Base-by-base conservation (phyloP, 2,329 filamentous ascomycete genomes). In the Corynespora cassiicola region DNA sequence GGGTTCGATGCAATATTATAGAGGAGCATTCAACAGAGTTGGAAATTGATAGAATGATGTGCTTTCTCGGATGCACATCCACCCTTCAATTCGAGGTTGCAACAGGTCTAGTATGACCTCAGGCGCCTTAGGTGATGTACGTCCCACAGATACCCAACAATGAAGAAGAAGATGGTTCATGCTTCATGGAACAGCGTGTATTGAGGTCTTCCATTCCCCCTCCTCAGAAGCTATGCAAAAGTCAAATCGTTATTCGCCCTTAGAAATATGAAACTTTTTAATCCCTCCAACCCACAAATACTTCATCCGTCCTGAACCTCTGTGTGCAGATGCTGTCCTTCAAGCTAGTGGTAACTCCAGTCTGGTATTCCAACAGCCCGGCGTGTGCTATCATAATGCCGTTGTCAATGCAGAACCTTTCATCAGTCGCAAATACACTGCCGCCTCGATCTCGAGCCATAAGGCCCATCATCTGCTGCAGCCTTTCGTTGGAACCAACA, bases 371-470 rank as follows among this genome's bases (percentile, higher is more conserved):
- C 58, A 96, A 67, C 56, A 99, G 71, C 2, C 94, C 94, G 2
- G 94, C 94, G 68, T 99, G 92, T 1, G 94, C 94, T 73, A 99
- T 99, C 94, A 99, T 99, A 64, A 99, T 97, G 31, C 94, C 94
- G 60, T 99, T 99, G 70, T 99, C 94, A 56, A 99, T 99, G 67
- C 94, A 99, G 68, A 96, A 99, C 29, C 94, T 79, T 75, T 99
- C 94, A 66, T 99, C 94, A 0, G 92, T 97, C 16, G 94, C 91
- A 71, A 88, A 96, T 3, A 97, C 89, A 58, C 84, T 91, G 4
- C 94, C 94, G 36, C 90, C 89, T 23, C 94, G 77, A 67, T 96
- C 91, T 28, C 76, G 77, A 11, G 91, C 92, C 94, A 99, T 99
- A 30, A 87, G 77, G 11, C 89, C 91, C 94, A 99, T 99, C 94